Conservation (phyloP, 169 alveolate genomes). For the Babesia bigemina region DNA sequence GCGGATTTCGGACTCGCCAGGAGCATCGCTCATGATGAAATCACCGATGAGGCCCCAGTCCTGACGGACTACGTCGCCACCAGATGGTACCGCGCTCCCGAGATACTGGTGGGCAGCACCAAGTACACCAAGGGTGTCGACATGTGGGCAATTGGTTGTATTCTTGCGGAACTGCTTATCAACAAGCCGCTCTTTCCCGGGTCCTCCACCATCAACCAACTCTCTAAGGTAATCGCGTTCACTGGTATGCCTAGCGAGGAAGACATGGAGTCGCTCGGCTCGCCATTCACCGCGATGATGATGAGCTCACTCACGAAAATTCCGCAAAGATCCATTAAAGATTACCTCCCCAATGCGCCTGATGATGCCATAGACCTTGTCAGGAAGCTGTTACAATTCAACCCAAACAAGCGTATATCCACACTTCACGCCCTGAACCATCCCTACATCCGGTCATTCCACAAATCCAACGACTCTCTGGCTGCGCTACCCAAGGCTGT, state of each 20-base stretch:
- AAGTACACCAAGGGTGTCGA: constrained; percentile 98
- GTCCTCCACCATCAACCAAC: constrained; percentile 96
- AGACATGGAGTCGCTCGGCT: constrained; percentile 89
- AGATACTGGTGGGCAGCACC: constrained; percentile 93
- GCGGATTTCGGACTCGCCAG: constrained; percentile 98
- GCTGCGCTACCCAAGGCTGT: constrained; percentile 46
- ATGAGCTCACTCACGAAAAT: constrained; percentile 35
- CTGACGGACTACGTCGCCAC: constrained; percentile 99
- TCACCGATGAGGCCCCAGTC: constrained; percentile 81
- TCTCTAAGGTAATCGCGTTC: constrained; percentile 89
- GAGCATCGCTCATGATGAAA: constrained; percentile 80
- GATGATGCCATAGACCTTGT: constrained; percentile 64
- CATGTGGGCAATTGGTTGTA: constrained; percentile 99
- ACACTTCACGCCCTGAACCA: constrained; percentile 66
- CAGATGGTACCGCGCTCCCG: constrained; percentile 99
- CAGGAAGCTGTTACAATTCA: constrained; percentile 52
- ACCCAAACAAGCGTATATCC: constrained; percentile 64
- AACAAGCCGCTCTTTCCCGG: constrained; percentile 99
- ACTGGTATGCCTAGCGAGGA: constrained; percentile 92
- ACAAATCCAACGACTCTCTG: constrained; percentile 45
- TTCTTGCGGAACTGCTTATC: constrained; percentile 93
- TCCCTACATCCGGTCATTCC: constrained; percentile 62
- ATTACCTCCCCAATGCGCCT: constrained; percentile 57
- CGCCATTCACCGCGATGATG: constrained; percentile 78
- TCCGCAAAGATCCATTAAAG: constrained; percentile 29